phyloP scores from a whole-genome alignment of 805 yeast species.

The Kodamaea nitidulidarum region DNA sequence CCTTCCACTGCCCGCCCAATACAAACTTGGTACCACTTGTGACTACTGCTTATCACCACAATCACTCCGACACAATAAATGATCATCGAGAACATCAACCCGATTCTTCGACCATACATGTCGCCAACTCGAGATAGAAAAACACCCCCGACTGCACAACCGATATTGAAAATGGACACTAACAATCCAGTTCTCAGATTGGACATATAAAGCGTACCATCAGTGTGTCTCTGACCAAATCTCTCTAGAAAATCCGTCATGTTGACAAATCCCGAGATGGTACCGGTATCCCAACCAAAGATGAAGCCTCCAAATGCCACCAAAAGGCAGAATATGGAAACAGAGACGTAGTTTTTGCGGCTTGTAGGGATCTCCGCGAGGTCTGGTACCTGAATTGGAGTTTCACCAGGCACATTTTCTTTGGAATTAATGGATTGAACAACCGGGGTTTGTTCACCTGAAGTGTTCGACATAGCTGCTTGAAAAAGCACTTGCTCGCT shows the following conservation, averaged over 20 bases:
- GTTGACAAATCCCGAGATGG: conserved; percentile 29
- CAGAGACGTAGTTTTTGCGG: conserved; percentile 27
- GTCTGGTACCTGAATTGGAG: conserved; percentile 5
- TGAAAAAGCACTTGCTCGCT: neutral
- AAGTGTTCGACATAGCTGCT: conserved; percentile 5
- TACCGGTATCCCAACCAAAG: conserved; percentile 30
- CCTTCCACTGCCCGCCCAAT: conserved; percentile 27
- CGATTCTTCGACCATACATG: conserved; percentile 25
- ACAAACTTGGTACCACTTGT: conserved; percentile 23
- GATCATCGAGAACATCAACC: conserved; percentile 24
- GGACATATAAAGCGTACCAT: conserved; percentile 20
- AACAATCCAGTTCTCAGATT: conserved; percentile 23
- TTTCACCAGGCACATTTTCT: neutral
- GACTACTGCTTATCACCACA: conserved; percentile 20
- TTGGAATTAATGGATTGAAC: conserved; percentile 17
- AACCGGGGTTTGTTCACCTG: conserved; percentile 34
- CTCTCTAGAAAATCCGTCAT: conserved; percentile 21
- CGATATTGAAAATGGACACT: conserved; percentile 27
- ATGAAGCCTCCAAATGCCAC: conserved; percentile 30
- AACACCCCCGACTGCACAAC: conserved; percentile 29
- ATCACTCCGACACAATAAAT: conserved; percentile 26
- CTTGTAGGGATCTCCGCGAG: conserved; percentile 18
- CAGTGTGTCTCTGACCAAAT: conserved; percentile 17
- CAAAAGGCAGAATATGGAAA: conserved; percentile 27
- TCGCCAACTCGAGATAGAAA: conserved; percentile 22